Percentiles rank a stretch among this genome's conserved stretches.
Conservation (phyloP, 2,329 filamentous ascomycete genomes). For the Colletotrichum spaethianum region DNA sequence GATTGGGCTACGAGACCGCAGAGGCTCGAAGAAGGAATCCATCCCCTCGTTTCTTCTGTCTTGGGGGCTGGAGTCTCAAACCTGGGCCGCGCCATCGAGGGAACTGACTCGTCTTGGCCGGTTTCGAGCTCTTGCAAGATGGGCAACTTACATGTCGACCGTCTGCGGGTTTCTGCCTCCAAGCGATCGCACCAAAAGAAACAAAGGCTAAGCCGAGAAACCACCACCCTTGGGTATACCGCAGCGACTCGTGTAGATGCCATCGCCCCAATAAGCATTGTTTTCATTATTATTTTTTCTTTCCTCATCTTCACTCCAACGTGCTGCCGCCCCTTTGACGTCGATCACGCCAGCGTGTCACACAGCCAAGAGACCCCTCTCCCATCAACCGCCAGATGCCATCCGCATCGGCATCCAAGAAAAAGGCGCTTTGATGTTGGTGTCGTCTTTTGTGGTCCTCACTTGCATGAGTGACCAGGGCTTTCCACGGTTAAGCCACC, state of each 20-base stretch:
- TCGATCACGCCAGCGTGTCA: slow-evolving; percentile 28
- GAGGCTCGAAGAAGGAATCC: neutral
- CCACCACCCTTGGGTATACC: neutral
- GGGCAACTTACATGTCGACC: neutral
- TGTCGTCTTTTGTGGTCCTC: neutral
- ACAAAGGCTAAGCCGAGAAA: neutral
- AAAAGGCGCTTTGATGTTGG: neutral
- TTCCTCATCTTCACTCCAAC: neutral
- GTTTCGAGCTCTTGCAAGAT: neutral
- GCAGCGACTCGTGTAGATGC: neutral
- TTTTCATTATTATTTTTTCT: no score
- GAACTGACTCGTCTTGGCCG: neutral
- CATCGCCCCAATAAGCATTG: slow-evolving; percentile 2
- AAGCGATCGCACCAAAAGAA: neutral
- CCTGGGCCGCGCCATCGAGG: neutral
- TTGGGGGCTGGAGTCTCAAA: neutral
- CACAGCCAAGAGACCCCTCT: slow-evolving; percentile 23
- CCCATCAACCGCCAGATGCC: slow-evolving; percentile 9
- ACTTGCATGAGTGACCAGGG: no score
- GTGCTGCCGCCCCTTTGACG: slow-evolving; percentile 9
- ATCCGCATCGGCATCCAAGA: neutral
- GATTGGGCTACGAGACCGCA: neutral
- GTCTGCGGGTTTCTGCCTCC: neutral
- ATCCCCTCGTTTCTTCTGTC: neutral
- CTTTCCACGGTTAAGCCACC: no score